phyloP scores from a whole-genome alignment of 2,329 filamentous ascomycete genomes.

The Fusarium brevicatenulatum region DNA sequence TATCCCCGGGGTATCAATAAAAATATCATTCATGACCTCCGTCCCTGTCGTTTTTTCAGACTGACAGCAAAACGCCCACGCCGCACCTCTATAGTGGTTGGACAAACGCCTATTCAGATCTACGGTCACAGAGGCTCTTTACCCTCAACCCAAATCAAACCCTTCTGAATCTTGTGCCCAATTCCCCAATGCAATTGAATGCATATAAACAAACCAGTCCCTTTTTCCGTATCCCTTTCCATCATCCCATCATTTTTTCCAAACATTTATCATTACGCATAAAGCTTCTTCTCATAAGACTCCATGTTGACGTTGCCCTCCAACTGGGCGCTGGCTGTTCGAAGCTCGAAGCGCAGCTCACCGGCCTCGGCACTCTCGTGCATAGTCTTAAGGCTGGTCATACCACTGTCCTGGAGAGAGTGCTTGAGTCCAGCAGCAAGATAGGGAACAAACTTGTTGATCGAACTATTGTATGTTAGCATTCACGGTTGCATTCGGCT shows the following conservation, averaged over 20 bases:
- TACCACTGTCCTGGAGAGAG: conserved; percentile 94
- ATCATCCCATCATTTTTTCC: conserved; percentile 29
- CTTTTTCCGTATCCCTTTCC: conserved; percentile 25
- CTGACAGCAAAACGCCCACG: conserved; percentile 41
- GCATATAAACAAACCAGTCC: conserved; percentile 30
- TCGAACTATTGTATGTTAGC: conserved; percentile 66
- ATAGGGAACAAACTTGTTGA: conserved; percentile 96
- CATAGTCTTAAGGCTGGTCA: conserved; percentile 80
- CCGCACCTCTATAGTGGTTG: conserved; percentile 43
- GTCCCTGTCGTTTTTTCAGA: conserved; percentile 22
- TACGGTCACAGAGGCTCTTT: conserved; percentile 38
- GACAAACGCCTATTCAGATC: conserved; percentile 46
- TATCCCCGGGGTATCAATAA: conserved; percentile 34
- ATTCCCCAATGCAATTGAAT: conserved; percentile 33
- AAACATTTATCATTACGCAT: conserved; percentile 69
- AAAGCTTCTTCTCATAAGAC: conserved; percentile 99
- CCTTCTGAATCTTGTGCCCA: conserved; percentile 31
- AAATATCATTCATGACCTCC: conserved; percentile 42
- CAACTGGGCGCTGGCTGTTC: conserved; percentile 92
- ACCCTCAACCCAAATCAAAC: conserved; percentile 30
- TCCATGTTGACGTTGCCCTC: conserved; percentile 99
- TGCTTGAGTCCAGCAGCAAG: conserved; percentile 96
- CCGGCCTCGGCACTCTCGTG: conserved; percentile 79
- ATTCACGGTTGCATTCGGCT: neutral
- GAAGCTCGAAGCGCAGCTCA: conserved; percentile 88